Conservation (phyloP, 2,329 filamentous ascomycete species). For the Talaromyces sp. region DNA sequence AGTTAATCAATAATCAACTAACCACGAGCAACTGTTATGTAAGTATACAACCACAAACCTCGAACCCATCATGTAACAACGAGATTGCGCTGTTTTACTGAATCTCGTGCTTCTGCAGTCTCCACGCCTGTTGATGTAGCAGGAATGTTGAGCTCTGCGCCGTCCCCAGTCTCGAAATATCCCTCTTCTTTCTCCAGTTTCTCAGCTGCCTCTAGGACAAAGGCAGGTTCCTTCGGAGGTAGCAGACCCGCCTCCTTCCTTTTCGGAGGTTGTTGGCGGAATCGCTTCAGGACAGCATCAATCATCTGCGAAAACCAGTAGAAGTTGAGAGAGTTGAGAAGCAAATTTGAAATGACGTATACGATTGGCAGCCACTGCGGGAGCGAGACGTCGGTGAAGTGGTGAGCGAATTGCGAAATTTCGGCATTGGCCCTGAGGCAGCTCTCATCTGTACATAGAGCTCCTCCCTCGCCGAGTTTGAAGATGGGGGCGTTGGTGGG, state of each 20-base stretch:
- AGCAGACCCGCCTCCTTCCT: slow-evolving; percentile 24
- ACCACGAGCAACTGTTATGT: too few relatives aligned
- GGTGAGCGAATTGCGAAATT: slow-evolving; percentile 46
- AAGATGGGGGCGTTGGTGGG: slow-evolving; percentile 34
- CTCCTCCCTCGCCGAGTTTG: slow-evolving; percentile 26
- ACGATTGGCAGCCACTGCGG: slow-evolving; percentile 56
- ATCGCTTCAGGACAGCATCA: slow-evolving; percentile 58
- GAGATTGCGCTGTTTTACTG: slow-evolving; percentile 9
- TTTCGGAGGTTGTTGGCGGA: slow-evolving; percentile 38
- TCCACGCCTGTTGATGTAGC: slow-evolving; percentile 4
- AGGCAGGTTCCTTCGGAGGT: slow-evolving; percentile 25
- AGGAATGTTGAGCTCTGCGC: slow-evolving; percentile 12
- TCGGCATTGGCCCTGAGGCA: slow-evolving; percentile 41
- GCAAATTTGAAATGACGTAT: slow-evolving; percentile 55
- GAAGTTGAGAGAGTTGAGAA: slow-evolving; percentile 59
- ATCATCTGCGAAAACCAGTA: slow-evolving; percentile 67
- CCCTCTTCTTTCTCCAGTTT: slow-evolving; percentile 27
- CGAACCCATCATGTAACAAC: background rate
- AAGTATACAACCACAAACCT: background rate
- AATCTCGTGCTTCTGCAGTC: background rate
- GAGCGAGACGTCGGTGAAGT: slow-evolving; percentile 33
- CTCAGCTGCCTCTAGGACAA: slow-evolving; percentile 29
- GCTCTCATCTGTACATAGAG: slow-evolving; percentile 34
- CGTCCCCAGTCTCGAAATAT: slow-evolving; percentile 24
- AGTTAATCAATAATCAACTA: background rate